Conservation (phyloP, 306 rosid species). For the Fagus sylvatica region DNA sequence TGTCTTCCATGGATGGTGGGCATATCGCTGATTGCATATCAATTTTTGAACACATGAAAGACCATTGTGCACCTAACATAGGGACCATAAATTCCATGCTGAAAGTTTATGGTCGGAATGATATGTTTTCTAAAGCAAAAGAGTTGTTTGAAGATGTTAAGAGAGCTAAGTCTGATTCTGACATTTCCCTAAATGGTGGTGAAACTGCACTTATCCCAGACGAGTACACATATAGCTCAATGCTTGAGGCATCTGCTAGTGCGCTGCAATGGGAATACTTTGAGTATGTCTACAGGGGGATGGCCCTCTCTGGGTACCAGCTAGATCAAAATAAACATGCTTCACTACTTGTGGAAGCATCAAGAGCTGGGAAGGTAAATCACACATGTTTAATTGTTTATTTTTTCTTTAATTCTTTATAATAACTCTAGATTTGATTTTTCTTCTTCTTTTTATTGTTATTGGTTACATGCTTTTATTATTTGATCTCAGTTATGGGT, state of each 20-base stretch:
- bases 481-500: background rate
- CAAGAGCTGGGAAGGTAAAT: constrained; percentile 87
- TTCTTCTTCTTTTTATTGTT: background rate
- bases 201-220: constrained; percentile 48
- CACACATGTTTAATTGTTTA: background rate
- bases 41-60: constrained; percentile 70
- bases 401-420: background rate
- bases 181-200: constrained; percentile 24
- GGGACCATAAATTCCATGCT: constrained; percentile 85
- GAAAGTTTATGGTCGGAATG: constrained; percentile 72
- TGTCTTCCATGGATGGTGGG: constrained; percentile 73
- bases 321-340: constrained; percentile 68
- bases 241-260: constrained; percentile 77
- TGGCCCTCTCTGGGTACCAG: constrained; percentile 67
- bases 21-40: constrained; percentile 60
- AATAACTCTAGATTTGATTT: background rate
- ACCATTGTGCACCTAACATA: constrained; percentile 62
- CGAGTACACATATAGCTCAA: constrained; percentile 60
- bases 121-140: constrained; percentile 82
- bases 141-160: constrained; percentile 74
- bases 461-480: background rate
- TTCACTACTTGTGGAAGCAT: constrained; percentile 62
- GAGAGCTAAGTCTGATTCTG: constrained; percentile 40
- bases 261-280: constrained; percentile 96
- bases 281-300: constrained; percentile 83